Percentiles rank a stretch among this genome's conserved stretches.
Evolutionary conservation across 2,329 filamentous ascomycete species (phyloP).

Genomic region (Penicillium sp.): DNA sequence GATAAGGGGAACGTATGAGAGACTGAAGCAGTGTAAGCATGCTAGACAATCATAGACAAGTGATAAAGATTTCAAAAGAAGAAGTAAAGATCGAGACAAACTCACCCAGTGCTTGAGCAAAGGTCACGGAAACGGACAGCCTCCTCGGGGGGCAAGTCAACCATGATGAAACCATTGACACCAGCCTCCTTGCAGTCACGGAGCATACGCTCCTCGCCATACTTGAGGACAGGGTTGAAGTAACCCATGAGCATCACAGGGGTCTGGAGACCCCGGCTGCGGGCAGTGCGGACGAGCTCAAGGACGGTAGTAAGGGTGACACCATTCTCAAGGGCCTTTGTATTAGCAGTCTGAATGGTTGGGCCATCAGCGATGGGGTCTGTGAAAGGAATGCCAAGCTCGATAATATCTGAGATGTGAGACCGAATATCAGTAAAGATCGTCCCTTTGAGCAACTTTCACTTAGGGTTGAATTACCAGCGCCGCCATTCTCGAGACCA

Average conservation of each 20-base stretch:
- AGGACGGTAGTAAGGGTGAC: constrained; percentile 79
- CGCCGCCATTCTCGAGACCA: constrained; percentile 87
- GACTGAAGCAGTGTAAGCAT: constrained; percentile 45
- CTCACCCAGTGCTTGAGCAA: constrained; percentile 37
- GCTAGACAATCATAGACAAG: neutral
- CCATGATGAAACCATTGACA: constrained; percentile 95
- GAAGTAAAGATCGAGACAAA: neutral
- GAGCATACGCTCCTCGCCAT: constrained; percentile 87
- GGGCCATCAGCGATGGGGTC: constrained; percentile 98
- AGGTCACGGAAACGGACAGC: constrained; percentile 67
- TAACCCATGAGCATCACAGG: constrained; percentile 97
- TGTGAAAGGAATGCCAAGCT: constrained; percentile 94
- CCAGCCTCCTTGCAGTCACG: constrained; percentile 80
- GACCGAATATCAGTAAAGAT: constrained; percentile 8
- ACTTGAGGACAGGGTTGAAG: constrained; percentile 93
- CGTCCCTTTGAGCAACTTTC: neutral
- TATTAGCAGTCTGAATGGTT: constrained; percentile 95
- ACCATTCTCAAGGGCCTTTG: constrained; percentile 81
- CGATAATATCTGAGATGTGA: constrained; percentile 72
- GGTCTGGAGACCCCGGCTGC: constrained; percentile 71
- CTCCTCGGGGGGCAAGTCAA: constrained; percentile 93
- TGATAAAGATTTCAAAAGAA: neutral
- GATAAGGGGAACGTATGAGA: constrained; percentile 96
- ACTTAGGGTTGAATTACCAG: constrained; percentile 58
- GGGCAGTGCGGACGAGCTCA: constrained; percentile 78